Evolutionary conservation across 2,329 filamentous ascomycete species (phyloP).

Genomic region (Clonostachys sp.): DNA sequence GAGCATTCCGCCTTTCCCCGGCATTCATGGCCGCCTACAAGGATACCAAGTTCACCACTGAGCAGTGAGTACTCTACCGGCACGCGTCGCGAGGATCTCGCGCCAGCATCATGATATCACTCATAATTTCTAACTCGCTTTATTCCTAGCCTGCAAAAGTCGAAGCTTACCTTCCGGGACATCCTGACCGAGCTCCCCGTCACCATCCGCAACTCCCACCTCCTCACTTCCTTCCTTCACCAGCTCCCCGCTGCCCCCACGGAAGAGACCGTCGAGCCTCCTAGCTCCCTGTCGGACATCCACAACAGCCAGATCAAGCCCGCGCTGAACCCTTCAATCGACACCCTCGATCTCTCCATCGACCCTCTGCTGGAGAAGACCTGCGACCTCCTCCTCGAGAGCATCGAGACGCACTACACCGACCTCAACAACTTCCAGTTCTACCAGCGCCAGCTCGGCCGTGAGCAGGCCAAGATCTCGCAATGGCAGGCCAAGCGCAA

Average conservation of each 20-base stretch:
- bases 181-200: conserved; percentile 89
- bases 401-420: conserved; percentile 96
- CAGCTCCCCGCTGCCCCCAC: conserved; percentile 69
- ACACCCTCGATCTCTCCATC: conserved; percentile 86
- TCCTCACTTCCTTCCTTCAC: conserved; percentile 92
- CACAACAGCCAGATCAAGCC: conserved; percentile 56
- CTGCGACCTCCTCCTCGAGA: conserved; percentile 91
- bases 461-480: conserved; percentile 94
- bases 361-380: conserved; percentile 99
- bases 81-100: background rate
- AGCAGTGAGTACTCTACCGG: conserved; percentile 61
- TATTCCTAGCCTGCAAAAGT: conserved; percentile 76
- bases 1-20: conserved; percentile 85
- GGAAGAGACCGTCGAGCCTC: conserved; percentile 66
- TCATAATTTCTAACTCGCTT: conserved; percentile 4
- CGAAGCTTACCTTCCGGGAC: conserved; percentile 88
- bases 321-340: conserved; percentile 82
- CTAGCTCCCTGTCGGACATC: conserved; percentile 74
- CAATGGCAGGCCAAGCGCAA: conserved; percentile 97
- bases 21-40: conserved; percentile 89
- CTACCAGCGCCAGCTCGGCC: conserved; percentile 89
- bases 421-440: conserved; percentile 98
- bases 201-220: conserved; percentile 91
- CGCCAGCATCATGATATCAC: background rate
- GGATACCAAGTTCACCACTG: conserved; percentile 96